Base-by-base conservation (phyloP, 805 yeast species). In the Candida hungchunana region DNA sequence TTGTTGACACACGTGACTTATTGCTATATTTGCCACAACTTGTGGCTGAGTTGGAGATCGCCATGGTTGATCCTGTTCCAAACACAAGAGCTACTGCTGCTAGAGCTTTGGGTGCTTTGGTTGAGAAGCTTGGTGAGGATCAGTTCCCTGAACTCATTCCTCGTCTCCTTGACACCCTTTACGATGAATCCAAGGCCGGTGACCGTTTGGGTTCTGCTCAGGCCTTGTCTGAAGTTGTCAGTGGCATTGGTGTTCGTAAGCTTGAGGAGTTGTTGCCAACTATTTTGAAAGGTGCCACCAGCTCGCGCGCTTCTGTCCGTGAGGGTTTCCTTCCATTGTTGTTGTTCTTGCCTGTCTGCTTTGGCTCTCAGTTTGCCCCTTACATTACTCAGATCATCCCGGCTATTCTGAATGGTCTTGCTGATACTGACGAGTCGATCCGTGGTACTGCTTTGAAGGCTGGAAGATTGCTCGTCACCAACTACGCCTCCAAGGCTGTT, bases 51-150 rank as follows among this genome's bases (percentile, higher is more conserved):
- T 73, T 93, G 42, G 95, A 93, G 59, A 69, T 75, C 28, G 95
- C 97, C 6, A 90, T 93, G 95, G 96, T 94, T 33, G 99, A 93
- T 51, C 98, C 98, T 1, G 98, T 93, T 34, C 96, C 97, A 21
- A 85, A 79, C 27, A 93, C 99, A 0, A 78, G 97, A 58, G 94
- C 97, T 2, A 93, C 96, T 15, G 97, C 97, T 17, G 89, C 97
- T 15, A 79, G 97, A 62, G 98, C 98, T 0, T 66, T 93, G 34
- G 99, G 99, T 48, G 87, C 97, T 0, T 69, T 93, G 44, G 96
- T 94, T 31, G 97, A 93, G 59, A 90, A 89, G 58, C 69, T 93
- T 26, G 99, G 99, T 37, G 99, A 93, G 62, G 95, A 86, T 31
- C 81, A 77, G 48, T 89, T 93, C 86, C 97, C 98, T 23, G 83